These are phyloP conservation scores for Diplodia mutila DNA, from an alignment of 2,329 filamentous ascomycete species.

Conservation along the genomic window DNA sequence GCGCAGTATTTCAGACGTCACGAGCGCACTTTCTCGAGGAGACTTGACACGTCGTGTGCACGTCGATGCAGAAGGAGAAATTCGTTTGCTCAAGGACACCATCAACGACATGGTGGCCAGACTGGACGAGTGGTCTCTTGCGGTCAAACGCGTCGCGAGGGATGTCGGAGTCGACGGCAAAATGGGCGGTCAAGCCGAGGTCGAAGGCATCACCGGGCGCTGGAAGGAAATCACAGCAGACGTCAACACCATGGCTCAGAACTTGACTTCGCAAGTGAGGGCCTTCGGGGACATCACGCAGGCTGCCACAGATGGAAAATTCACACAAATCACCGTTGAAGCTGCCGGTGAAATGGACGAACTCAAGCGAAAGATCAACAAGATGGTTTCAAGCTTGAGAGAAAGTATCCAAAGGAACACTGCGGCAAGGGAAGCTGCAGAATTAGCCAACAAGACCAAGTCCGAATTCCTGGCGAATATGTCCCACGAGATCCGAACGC, in stretches of 20 bases:
- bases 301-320: slow-evolving; percentile 93
- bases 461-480: slow-evolving; percentile 98
- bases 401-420: slow-evolving; percentile 98
- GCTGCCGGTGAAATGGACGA: slow-evolving; percentile 99
- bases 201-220: slow-evolving; percentile 86
- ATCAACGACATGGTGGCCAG: slow-evolving; percentile 99
- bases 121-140: slow-evolving; percentile 92
- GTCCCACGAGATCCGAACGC: slow-evolving; percentile 97
- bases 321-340: slow-evolving; percentile 95
- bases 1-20: slow-evolving; percentile 89
- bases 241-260: slow-evolving; percentile 86
- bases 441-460: slow-evolving; percentile 96
- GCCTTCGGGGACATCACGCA: slow-evolving; percentile 99
- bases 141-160: slow-evolving; percentile 92
- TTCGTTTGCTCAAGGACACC: slow-evolving; percentile 89
- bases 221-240: slow-evolving; percentile 99
- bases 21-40: slow-evolving; percentile 91
- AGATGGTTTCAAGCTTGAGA: slow-evolving; percentile 95
- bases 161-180: slow-evolving; percentile 98
- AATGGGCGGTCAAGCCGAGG: slow-evolving; percentile 96
- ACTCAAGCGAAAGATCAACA: slow-evolving; percentile 97
- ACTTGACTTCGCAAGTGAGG: slow-evolving; percentile 91
- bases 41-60: slow-evolving; percentile 97
- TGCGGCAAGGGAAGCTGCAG: slow-evolving; percentile 90
- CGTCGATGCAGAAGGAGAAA: slow-evolving; percentile 93